Evolutionary conservation across 192 early-diverging fungal species (phyloP).

Genomic region (Linnemannia elongata): DNA sequence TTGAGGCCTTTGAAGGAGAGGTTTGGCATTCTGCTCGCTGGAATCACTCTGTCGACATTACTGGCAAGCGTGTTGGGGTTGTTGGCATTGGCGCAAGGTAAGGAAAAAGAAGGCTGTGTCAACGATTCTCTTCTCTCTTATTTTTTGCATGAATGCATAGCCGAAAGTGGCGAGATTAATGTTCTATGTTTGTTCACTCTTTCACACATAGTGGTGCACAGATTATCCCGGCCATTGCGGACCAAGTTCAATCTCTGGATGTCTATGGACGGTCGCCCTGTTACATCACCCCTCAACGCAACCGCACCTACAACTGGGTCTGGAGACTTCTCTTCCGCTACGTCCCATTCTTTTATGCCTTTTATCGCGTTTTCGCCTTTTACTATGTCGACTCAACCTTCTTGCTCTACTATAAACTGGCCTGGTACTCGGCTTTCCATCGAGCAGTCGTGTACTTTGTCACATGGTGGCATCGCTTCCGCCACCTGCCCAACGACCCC

Average conservation of each 20-base stretch:
- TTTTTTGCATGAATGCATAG: neutral
- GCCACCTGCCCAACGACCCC: constrained; percentile 20
- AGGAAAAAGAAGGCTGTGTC: neutral
- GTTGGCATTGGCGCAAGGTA: constrained; percentile 62
- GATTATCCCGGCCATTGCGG: constrained; percentile 56
- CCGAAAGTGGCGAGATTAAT: neutral
- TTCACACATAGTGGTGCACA: constrained; percentile 47
- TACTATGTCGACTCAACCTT: constrained; percentile 36
- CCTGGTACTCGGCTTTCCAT: constrained; percentile 44
- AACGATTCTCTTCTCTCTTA: neutral
- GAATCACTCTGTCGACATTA: constrained; percentile 55
- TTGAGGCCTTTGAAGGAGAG: constrained; percentile 57
- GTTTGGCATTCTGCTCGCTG: constrained; percentile 62
- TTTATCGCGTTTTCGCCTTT: constrained; percentile 49
- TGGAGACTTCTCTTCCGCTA: constrained; percentile 50
- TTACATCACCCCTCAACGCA: constrained; percentile 54
- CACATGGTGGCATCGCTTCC: constrained; percentile 46
- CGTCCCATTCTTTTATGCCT: constrained; percentile 44
- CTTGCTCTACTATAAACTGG: constrained; percentile 39
- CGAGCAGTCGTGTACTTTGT: constrained; percentile 31
- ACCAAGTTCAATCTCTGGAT: constrained; percentile 47
- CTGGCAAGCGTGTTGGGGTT: constrained; percentile 61
- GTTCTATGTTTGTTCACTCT: neutral
- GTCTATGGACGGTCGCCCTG: constrained; percentile 61
- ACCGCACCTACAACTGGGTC: constrained; percentile 28